Percentiles rank a stretch among this genome's conserved stretches.
Conservation (phyloP, 2,329 filamentous ascomycete genomes). For the Truncatella angustata region DNA sequence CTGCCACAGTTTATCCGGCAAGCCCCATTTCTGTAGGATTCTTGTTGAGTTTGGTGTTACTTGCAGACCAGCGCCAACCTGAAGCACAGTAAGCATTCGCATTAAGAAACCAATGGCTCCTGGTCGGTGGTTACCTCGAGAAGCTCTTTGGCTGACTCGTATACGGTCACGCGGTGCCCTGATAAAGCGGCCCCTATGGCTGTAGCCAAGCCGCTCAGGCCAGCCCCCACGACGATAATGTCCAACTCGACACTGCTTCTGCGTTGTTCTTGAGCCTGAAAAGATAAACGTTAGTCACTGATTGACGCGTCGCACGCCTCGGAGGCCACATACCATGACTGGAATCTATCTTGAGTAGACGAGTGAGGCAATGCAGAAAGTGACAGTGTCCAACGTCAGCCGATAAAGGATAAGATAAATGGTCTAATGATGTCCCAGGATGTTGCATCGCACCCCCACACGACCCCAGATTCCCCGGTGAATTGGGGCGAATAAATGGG, state of each 20-base stretch:
- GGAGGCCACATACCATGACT: not conserved
- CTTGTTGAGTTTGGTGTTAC: conserved; percentile 49
- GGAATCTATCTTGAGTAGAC: not conserved
- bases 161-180: conserved; percentile 38
- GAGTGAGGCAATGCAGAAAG: no score
- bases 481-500: conserved; percentile 3
- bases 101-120: not conserved
- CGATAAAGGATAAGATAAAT: not conserved
- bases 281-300: not conserved
- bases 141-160: conserved; percentile 38
- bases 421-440: not conserved
- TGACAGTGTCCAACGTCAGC: no score
- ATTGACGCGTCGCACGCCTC: not conserved
- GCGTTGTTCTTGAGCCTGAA: conserved; percentile 2
- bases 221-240: conserved; percentile 41
- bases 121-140: conserved; percentile 31
- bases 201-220: conserved; percentile 39
- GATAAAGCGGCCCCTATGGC: conserved; percentile 35
- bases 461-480: not conserved
- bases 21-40: conserved; percentile 48
- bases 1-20: conserved; percentile 41
- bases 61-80: conserved; percentile 54
- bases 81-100: not conserved
- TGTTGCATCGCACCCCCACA: conserved; percentile 1
- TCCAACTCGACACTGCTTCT: conserved; percentile 22